Evolutionary conservation across 1,284 basidiomycete genomes (phyloP).

Genomic region (Anthracocystis setariae): DNA sequence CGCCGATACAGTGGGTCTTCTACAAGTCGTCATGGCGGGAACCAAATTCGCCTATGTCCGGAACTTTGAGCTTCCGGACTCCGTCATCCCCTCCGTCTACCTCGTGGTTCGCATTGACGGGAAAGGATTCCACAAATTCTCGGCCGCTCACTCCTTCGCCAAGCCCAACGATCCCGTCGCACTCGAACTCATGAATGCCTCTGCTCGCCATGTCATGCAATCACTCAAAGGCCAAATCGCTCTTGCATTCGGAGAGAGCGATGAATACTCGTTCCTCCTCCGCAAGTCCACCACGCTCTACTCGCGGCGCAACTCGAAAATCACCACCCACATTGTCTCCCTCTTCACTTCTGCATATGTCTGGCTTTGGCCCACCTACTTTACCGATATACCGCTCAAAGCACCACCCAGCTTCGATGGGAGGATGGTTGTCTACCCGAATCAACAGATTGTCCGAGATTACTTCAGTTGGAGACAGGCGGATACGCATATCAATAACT

Average conservation of each 20-base stretch:
- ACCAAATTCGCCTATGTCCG: conserved; percentile 91
- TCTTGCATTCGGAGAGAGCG: conserved; percentile 89
- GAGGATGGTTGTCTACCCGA: conserved; percentile 81
- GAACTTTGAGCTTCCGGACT: conserved; percentile 87
- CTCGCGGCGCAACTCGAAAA: conserved; percentile 83
- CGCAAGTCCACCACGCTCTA: conserved; percentile 80
- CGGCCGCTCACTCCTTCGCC: conserved; percentile 80
- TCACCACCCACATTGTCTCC: conserved; percentile 86
- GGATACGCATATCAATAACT: conserved; percentile 97
- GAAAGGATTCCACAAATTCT: conserved; percentile 94
- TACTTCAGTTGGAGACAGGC: conserved; percentile 96
- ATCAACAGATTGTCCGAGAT: conserved; percentile 78
- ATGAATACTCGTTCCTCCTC: conserved; percentile 95
- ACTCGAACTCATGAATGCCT: conserved; percentile 89
- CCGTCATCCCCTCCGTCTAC: conserved; percentile 83
- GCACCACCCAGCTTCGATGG: conserved; percentile 94
- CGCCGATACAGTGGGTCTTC: too few species aligned
- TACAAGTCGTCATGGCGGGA: conserved; percentile 78
- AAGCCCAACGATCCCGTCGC: conserved; percentile 94
- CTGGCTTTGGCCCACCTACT: conserved; percentile 82
- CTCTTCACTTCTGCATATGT: conserved; percentile 93
- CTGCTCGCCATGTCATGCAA: conserved; percentile 81
- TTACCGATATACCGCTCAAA: conserved; percentile 76
- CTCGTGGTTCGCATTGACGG: conserved; percentile 90
- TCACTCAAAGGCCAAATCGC: conserved; percentile 60